These are phyloP conservation scores for Coniferiporia weirii DNA, from an alignment of 1,284 basidiomycete genomes.

Conservation along the genomic window DNA sequence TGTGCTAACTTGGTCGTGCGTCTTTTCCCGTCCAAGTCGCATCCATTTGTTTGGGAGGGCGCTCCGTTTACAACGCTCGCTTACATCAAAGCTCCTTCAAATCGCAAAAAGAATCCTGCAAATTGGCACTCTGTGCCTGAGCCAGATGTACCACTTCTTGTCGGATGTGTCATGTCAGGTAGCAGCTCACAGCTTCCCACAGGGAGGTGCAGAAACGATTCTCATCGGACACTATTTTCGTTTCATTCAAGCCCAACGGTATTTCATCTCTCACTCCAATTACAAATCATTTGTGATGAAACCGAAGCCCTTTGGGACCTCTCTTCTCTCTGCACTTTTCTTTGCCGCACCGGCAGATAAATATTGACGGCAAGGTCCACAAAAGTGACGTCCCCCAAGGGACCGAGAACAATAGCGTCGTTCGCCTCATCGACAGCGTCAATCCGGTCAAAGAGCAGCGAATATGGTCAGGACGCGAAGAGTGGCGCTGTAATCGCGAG, in stretches of 20 bases:
- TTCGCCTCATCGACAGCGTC: constrained; percentile 53
- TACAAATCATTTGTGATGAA: constrained; percentile 6
- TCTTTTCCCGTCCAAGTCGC: too few species aligned
- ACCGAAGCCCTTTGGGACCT: constrained; percentile 19
- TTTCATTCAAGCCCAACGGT: neutral
- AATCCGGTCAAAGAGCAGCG: constrained; percentile 60
- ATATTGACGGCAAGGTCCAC: constrained; percentile 51
- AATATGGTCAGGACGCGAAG: constrained; percentile 63
- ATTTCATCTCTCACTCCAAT: neutral
- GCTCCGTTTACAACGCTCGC: too few species aligned
- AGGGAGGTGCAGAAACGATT: too few species aligned
- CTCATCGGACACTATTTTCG: too few species aligned
- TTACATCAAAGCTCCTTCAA: too few species aligned
- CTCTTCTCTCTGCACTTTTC: constrained; percentile 28
- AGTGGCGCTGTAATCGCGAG: constrained; percentile 47
- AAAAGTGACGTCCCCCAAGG: constrained; percentile 44
- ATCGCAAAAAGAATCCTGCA: too few species aligned
- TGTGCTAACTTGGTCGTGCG: too few species aligned
- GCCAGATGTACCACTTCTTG: too few species aligned
- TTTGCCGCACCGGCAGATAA: constrained; percentile 36
- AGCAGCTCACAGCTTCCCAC: too few species aligned
- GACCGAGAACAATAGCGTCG: constrained; percentile 40
- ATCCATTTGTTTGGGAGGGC: too few species aligned
- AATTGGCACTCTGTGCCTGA: too few species aligned
- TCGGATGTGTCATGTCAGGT: too few species aligned